Conservation (phyloP, 2,329 filamentous ascomycete genomes). For the Exophiala viscosa region DNA sequence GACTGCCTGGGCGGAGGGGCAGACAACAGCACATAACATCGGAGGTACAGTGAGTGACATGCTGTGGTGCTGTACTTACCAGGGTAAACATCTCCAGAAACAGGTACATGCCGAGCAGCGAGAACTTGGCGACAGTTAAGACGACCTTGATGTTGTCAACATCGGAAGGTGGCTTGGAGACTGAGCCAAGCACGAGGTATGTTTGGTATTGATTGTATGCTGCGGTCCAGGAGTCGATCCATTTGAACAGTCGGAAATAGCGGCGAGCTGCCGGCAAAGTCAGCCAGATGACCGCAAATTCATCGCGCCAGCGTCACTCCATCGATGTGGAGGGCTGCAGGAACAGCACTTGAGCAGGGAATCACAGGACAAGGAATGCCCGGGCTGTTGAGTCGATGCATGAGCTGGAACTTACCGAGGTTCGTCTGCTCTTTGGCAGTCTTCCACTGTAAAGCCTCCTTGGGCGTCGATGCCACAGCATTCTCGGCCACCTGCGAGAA, state of each 20-base stretch:
- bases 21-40: neutral
- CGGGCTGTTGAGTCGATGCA: too few species aligned
- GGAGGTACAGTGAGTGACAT: conserved; percentile 9
- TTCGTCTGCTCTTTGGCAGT: conserved; percentile 31
- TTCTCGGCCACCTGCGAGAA: conserved; percentile 31
- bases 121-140: conserved; percentile 56
- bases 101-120: conserved; percentile 63
- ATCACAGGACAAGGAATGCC: too few species aligned
- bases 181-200: conserved; percentile 17
- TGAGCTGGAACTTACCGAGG: conserved; percentile 9
- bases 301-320: neutral
- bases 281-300: neutral
- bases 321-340: too few species aligned
- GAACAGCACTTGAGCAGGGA: too few species aligned
- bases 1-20: neutral
- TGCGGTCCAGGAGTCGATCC: conserved; percentile 56
- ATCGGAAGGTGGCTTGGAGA: conserved; percentile 11
- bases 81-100: conserved; percentile 64
- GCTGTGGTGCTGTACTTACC: conserved; percentile 44
- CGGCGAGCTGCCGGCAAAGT: conserved; percentile 47
- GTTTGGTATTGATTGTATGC: conserved; percentile 44
- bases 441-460: conserved; percentile 35
- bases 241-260: conserved; percentile 66
- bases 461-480: conserved; percentile 28
- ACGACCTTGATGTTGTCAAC: conserved; percentile 36